Percentiles rank a stretch among this genome's conserved stretches.
These are phyloP conservation scores for Tilletia indica DNA, from an alignment of 1,284 basidiomycete genomes.

Conservation along the genomic window DNA sequence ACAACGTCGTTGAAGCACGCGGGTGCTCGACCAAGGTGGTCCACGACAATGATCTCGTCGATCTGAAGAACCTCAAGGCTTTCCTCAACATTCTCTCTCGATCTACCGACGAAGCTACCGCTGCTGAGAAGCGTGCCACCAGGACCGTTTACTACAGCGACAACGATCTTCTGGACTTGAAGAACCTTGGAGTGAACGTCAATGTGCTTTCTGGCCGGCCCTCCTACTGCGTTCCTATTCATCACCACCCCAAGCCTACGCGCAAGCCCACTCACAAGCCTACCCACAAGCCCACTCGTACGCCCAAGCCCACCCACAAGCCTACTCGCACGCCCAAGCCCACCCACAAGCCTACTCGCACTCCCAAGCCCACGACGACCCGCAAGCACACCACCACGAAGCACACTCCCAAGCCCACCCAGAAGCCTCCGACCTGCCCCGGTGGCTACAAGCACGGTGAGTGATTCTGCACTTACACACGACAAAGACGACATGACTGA, in stretches of 20 bases:
- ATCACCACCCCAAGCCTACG: conserved; percentile 7
- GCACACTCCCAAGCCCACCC: conserved; percentile 12
- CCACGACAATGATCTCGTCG: conserved; percentile 2
- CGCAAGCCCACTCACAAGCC: conserved; percentile 7
- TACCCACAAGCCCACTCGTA: not conserved
- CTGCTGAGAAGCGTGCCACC: not conserved
- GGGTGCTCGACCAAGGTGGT: not conserved
- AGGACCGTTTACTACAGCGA: not conserved
- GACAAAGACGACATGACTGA: not conserved
- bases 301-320: not conserved
- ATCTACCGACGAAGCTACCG: not conserved
- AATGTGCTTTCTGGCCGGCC: conserved; percentile 8
- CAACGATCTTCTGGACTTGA: not conserved
- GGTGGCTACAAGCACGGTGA: conserved; percentile 8
- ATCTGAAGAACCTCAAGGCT: conserved; percentile 1
- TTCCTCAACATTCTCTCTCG: conserved; percentile 12
- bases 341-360: conserved; percentile 11
- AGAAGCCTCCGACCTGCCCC: conserved; percentile 12
- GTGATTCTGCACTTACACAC: not conserved
- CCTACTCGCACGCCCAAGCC: conserved; percentile 8
- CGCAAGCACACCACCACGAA: conserved; percentile 1
- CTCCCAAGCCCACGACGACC: not conserved
- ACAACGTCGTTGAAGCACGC: not conserved
- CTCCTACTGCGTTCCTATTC: conserved; percentile 2
- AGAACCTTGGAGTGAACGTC: conserved; percentile 8